phyloP scores from a whole-genome alignment of 495 filamentous ascomycete species.

The Xylaria grammica region DNA sequence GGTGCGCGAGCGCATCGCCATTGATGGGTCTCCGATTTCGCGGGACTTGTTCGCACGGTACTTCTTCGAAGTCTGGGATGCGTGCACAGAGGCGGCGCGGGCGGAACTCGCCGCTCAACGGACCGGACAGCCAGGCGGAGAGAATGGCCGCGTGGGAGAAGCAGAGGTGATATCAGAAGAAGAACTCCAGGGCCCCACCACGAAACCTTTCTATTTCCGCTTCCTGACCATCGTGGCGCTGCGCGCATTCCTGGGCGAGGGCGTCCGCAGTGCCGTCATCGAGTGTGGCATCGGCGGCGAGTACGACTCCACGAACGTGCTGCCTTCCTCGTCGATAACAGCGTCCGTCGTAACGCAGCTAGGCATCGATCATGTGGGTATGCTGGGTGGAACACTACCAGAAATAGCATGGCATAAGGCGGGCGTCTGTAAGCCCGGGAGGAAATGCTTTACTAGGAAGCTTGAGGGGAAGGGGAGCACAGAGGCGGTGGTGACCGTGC shows the following conservation, averaged over 20 bases:
- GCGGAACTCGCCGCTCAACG: conserved; percentile 39
- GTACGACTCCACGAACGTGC: conserved; percentile 56
- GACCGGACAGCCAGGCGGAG: no score
- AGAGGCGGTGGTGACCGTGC: neutral
- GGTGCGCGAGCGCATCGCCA: conserved; percentile 68
- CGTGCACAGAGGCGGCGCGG: conserved; percentile 47
- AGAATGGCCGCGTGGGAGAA: neutral
- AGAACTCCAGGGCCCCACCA: conserved; percentile 35
- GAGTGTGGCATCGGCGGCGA: conserved; percentile 60
- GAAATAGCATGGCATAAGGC: conserved; percentile 61
- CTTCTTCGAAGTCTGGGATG: conserved; percentile 71
- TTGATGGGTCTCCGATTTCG: conserved; percentile 59
- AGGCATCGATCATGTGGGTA: conserved; percentile 55
- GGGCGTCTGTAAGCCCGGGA: conserved; percentile 52
- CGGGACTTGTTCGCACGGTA: conserved; percentile 61
- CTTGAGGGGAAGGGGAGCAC: conserved; percentile 17
- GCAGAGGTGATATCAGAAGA: conserved; percentile 10
- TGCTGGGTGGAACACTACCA: conserved; percentile 53
- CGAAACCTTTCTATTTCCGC: conserved; percentile 65
- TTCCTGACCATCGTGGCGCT: conserved; percentile 55
- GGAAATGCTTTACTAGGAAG: conserved; percentile 45
- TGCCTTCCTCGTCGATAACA: conserved; percentile 39
- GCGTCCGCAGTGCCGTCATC: conserved; percentile 47
- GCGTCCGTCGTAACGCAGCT: conserved; percentile 51
- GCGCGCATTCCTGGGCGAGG: conserved; percentile 49